phyloP scores from a whole-genome alignment of 768 basidiomycete genomes.

The Kwoniella newhampshirensis region DNA sequence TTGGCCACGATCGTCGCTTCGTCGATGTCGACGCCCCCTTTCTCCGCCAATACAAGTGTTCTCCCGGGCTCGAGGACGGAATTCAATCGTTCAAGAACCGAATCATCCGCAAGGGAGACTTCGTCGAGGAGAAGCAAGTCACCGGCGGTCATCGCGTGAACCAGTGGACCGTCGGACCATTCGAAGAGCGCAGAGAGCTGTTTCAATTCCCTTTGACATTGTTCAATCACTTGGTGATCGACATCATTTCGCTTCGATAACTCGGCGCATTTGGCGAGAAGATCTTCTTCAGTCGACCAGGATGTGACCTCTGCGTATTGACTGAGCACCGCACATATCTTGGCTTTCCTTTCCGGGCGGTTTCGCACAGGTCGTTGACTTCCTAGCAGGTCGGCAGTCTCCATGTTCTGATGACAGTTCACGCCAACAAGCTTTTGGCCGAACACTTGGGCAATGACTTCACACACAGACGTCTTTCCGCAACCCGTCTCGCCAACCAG shows the following conservation, averaged over 20 bases:
- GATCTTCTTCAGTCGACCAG: slow-evolving; percentile 27
- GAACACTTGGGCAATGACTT: slow-evolving; percentile 72
- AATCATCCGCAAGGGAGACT: slow-evolving; percentile 95
- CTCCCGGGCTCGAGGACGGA: slow-evolving; percentile 92
- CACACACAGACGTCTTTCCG: slow-evolving; percentile 96
- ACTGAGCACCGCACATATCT: slow-evolving; percentile 23
- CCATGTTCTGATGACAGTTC: slow-evolving; percentile 97
- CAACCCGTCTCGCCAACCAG: slow-evolving; percentile 96
- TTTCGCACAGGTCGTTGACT: slow-evolving; percentile 85
- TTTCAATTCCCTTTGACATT: slow-evolving; percentile 32
- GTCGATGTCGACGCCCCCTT: slow-evolving; percentile 72
- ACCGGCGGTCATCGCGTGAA: slow-evolving; percentile 83
- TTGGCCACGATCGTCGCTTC: slow-evolving; percentile 67
- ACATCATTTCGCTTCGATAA: slow-evolving; percentile 56
- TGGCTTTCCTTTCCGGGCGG: slow-evolving; percentile 56
- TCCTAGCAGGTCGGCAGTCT: slow-evolving; percentile 94
- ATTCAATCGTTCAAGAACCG: slow-evolving; percentile 93
- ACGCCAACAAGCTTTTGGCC: slow-evolving; percentile 67
- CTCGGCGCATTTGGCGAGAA: slow-evolving; percentile 36
- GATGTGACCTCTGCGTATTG: slow-evolving; percentile 5
- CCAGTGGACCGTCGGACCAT: slow-evolving; percentile 95
- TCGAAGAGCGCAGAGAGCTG: slow-evolving; percentile 79
- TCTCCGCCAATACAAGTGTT: slow-evolving; percentile 87
- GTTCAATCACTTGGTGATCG: slow-evolving; percentile 56
- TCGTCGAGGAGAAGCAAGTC: slow-evolving; percentile 90